Evolutionary conservation across 2,329 filamentous ascomycete species (phyloP), one percentile per base, ranked within the genome.

Genomic region (Ophiobolus disseminans): DNA sequence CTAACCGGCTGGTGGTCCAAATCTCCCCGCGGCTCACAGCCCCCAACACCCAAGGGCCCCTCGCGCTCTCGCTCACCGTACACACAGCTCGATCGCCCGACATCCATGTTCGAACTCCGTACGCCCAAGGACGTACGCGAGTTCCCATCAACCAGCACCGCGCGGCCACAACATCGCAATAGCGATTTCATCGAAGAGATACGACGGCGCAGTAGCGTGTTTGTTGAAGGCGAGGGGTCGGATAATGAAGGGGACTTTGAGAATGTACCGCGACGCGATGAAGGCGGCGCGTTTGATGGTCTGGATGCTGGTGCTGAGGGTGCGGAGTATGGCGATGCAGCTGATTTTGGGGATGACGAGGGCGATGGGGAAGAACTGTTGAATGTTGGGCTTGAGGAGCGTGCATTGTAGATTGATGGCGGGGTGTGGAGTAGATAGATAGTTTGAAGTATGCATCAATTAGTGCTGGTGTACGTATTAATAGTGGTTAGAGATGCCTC

Each of bases 201-300:
- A 1, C 66, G 72, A 30, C 56, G 77, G 40, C 78, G 80, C 57
- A 77, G 73, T 42, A 63, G 73, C 13, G 78, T 80, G 0, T 78
- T 81, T 55, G 75, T 75, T 40, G 76, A 78, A 50, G 77, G 79
- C 49, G 55, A 55, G 11, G 57, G 54, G 6, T 58, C 58, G 3
- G 57, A 57, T 23, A 42, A 45, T 28, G 40, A 43, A 10, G 45
- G 46, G n/a, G 35, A 41, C 0, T 20, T 13, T 2, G 22, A 13
- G 17, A 31, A 23, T 8, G 39, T 39, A 28, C 44, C 37, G 10
- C 38, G 47, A 20, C 45, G 52, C 2, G 32, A 32, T 16, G 37
- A 40, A 36, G 48, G 46, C 6, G 42, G 50, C 13, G 32, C 17
- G 3, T 39, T 55, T 21, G 53, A 53, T 3, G 53, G 35, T 14